Conservation (phyloP, 768 basidiomycete genomes). For the Serpula lacrymans region DNA sequence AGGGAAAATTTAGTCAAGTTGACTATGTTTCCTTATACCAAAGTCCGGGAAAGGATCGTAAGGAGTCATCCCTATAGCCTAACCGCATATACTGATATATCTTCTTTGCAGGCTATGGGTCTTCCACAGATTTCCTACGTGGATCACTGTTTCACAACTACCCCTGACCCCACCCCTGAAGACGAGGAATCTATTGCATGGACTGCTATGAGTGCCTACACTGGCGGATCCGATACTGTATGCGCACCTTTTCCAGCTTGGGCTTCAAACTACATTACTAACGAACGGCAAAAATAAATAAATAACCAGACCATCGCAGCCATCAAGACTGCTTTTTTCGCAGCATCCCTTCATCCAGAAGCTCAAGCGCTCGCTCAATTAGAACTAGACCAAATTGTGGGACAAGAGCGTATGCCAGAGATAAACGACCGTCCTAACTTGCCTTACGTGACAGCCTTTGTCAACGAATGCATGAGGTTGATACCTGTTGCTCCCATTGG, state of each 20-base stretch:
- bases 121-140: too few relatives aligned
- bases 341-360: slow-evolving; percentile 7
- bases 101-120: too few relatives aligned
- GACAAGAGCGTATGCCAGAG: slow-evolving; percentile 10
- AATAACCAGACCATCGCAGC: slow-evolving; percentile 1
- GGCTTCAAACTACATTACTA: neutral
- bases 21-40: neutral
- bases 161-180: neutral
- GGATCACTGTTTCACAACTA: too few relatives aligned
- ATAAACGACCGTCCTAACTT: slow-evolving; percentile 1
- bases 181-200: neutral
- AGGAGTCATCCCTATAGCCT: too few relatives aligned
- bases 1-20: neutral
- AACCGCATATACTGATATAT: too few relatives aligned
- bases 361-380: slow-evolving; percentile 4
- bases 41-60: slow-evolving; percentile 1
- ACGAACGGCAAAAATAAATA: neutral
- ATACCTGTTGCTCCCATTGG: neutral
- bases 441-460: neutral
- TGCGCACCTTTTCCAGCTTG: neutral
- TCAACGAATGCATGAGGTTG: neutral
- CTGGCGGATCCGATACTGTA: neutral
- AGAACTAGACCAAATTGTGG: slow-evolving; percentile 14
- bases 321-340: neutral
- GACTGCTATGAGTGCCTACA: slow-evolving; percentile 2